Conservation (phyloP, 2,329 filamentous ascomycete genomes). For the Diplocarpon mali region DNA sequence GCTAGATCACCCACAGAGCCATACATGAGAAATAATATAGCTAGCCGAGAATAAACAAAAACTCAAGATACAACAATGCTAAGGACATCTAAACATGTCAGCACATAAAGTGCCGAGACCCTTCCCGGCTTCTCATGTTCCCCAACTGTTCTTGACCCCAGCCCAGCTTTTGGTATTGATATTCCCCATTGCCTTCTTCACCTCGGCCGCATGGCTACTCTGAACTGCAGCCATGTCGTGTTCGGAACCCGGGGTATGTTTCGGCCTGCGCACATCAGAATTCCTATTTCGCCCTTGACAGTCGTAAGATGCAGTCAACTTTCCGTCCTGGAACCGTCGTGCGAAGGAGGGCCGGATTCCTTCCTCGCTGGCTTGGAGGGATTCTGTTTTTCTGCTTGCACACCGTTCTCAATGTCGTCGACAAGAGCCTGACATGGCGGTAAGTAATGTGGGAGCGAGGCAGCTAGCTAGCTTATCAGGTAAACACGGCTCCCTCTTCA, state of each 20-base stretch:
- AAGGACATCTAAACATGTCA: conserved; percentile 78
- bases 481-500: too few relatives aligned
- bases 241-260: conserved; percentile 5
- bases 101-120: conserved; percentile 73
- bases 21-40: neutral
- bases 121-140: conserved; percentile 56
- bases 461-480: too few relatives aligned
- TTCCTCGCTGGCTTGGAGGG: conserved; percentile 22
- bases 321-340: conserved; percentile 19
- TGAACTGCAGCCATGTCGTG: conserved; percentile 12
- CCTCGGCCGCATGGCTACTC: conserved; percentile 19
- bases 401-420: too few relatives aligned
- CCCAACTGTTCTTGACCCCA: conserved; percentile 30
- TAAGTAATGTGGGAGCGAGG: too few relatives aligned
- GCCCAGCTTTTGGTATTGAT: conserved; percentile 29
- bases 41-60: conserved; percentile 72
- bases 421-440: too few relatives aligned
- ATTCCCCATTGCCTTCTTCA: conserved; percentile 23
- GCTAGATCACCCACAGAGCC: neutral
- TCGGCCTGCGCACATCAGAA: conserved; percentile 7
- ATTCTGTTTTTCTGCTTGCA: conserved; percentile 7
- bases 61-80: conserved; percentile 83
- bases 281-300: conserved; percentile 4
- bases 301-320: conserved; percentile 13
- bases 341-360: conserved; percentile 18